Conservation (phyloP, 176 grass and related monocot species). For the Aegilops bicornis region DNA sequence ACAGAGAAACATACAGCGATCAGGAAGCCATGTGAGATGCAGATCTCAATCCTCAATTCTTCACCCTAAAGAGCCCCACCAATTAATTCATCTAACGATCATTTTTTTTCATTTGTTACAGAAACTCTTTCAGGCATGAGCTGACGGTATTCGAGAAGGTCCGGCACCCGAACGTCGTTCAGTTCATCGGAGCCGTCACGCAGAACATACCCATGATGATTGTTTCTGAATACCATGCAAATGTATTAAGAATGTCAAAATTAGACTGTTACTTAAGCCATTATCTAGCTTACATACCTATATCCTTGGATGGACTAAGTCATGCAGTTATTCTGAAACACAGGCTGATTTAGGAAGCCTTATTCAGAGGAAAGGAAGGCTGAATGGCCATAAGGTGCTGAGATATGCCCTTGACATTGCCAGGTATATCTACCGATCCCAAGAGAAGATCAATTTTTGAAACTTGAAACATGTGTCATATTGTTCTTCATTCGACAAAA, state of each 20-base stretch:
- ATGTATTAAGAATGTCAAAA: slow-evolving; percentile 35
- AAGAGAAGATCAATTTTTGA: neutral
- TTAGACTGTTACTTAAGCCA: neutral
- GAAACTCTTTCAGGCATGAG: slow-evolving; percentile 81
- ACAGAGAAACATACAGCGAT: slow-evolving; percentile 76
- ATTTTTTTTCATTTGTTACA: slow-evolving; percentile 28
- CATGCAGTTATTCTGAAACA: neutral
- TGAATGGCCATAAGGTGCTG: slow-evolving; percentile 76
- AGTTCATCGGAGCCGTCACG: slow-evolving; percentile 89
- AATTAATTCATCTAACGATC: neutral
- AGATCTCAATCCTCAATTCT: neutral
- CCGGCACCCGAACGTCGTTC: slow-evolving; percentile 83
- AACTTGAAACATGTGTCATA: neutral
- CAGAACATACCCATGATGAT: slow-evolving; percentile 99
- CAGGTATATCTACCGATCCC: slow-evolving; percentile 45
- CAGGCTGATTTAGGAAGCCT: slow-evolving; percentile 70
- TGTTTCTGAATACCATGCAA: slow-evolving; percentile 70
- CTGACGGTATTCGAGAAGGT: slow-evolving; percentile 82
- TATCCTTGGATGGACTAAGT: neutral
- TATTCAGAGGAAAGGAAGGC: slow-evolving; percentile 85
- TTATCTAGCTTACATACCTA: neutral
- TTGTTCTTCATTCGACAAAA: neutral
- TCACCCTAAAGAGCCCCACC: neutral
- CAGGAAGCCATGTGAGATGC: slow-evolving; percentile 66
- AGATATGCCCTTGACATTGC: slow-evolving; percentile 95